Conservation (phyloP, 495 filamentous ascomycete genomes). For the Chaetomium tenue region DNA sequence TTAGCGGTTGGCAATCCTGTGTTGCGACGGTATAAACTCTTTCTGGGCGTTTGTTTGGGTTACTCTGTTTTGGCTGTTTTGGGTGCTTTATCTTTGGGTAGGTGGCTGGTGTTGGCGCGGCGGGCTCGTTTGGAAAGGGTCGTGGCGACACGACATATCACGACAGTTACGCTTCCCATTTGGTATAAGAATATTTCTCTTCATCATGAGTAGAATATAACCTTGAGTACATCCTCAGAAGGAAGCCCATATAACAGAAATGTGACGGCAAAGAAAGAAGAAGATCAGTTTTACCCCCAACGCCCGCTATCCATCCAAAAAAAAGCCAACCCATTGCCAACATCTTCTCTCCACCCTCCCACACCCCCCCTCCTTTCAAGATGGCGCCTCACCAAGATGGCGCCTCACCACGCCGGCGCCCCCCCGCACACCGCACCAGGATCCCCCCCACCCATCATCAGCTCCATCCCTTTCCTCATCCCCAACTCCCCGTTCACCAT, state of each 20-base stretch:
- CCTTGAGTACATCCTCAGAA: background rate
- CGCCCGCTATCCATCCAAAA: background rate
- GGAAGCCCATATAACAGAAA: background rate
- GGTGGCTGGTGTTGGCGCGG: background rate
- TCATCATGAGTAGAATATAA: background rate
- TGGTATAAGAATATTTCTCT: background rate
- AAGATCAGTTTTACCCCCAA: background rate
- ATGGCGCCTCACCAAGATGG: too few relatives aligned
- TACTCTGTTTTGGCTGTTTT: background rate
- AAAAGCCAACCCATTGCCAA: background rate
- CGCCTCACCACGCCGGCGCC: slow-evolving; percentile 66
- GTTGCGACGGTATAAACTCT: background rate
- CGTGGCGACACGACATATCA: background rate
- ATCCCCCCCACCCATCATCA: slow-evolving; percentile 30
- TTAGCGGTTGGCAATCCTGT: background rate
- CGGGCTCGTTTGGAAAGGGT: background rate
- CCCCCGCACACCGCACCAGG: slow-evolving; percentile 45
- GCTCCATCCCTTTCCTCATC: slow-evolving; percentile 44
- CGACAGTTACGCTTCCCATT: background rate
- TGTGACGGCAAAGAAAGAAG: background rate
- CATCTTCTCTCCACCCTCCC: background rate
- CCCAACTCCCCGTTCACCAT: slow-evolving; percentile 41
- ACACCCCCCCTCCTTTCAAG: too few relatives aligned
- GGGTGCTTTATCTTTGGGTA: background rate
- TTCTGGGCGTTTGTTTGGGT: background rate